Evolutionary conservation across 768 basidiomycete species (phyloP).

Genomic region (Hypholoma fasciculare): DNA sequence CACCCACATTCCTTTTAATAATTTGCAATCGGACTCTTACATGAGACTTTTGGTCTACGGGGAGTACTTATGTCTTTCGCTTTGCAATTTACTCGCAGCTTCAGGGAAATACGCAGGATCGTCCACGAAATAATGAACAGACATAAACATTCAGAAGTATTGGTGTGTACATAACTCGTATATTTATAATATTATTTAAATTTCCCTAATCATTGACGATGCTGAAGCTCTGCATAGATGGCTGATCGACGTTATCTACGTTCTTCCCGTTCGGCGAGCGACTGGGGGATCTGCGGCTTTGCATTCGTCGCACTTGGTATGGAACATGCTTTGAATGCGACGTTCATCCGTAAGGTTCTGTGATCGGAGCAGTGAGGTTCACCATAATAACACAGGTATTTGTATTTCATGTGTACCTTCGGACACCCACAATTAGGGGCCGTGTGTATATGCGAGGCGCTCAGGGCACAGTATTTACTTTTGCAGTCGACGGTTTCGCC

Average conservation of each 20-base stretch:
- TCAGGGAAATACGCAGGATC: too few relatives aligned
- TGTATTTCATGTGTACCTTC: slow-evolving; percentile 30
- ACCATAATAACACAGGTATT: not conserved
- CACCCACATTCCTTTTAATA: not conserved
- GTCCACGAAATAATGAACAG: too few relatives aligned
- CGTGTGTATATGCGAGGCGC: slow-evolving; percentile 58
- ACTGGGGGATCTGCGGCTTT: slow-evolving; percentile 21
- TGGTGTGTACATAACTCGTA: too few relatives aligned
- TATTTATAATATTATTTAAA: too few relatives aligned
- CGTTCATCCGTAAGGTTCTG: slow-evolving; percentile 47
- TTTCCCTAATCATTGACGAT: too few relatives aligned
- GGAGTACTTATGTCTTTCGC: too few relatives aligned
- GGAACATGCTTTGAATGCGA: slow-evolving; percentile 65
- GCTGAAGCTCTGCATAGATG: too few relatives aligned
- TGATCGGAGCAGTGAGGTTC: not conserved
- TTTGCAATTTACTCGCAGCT: too few relatives aligned
- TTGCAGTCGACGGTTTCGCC: slow-evolving; percentile 60
- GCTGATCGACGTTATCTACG: too few relatives aligned
- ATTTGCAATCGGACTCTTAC: not conserved
- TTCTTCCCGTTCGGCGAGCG: not conserved
- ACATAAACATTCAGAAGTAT: too few relatives aligned
- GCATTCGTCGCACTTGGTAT: slow-evolving; percentile 62
- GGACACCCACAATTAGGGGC: slow-evolving; percentile 59
- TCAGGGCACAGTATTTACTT: slow-evolving; percentile 49
- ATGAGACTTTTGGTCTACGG: too few relatives aligned